Percentiles rank a stretch among this genome's conserved stretches.
phyloP scores from a whole-genome alignment of 2,329 filamentous ascomycete species.

The Nigrospora oryzae region DNA sequence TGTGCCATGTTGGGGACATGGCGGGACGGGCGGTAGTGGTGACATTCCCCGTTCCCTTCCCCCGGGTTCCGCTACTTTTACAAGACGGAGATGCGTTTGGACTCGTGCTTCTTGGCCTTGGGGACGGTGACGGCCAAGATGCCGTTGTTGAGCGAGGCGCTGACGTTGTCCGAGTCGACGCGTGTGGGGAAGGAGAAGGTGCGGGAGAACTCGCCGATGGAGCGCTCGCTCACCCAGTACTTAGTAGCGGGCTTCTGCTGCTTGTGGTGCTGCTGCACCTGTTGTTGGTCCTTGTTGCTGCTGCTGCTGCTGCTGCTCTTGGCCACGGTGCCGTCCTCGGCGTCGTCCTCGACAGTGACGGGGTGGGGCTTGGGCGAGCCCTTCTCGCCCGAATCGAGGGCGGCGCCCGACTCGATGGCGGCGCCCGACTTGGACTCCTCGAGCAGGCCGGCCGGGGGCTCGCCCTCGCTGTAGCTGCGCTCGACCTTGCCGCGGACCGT shows the following conservation, averaged over 20 bases:
- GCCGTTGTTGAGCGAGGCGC: conserved; percentile 56
- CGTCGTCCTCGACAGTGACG: conserved; percentile 60
- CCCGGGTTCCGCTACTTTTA: conserved; percentile 19
- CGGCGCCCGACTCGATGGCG: no score
- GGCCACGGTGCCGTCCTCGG: conserved; percentile 14
- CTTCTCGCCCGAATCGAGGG: conserved; percentile 29
- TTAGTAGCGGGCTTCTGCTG: conserved; percentile 26
- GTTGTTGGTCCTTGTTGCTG: conserved; percentile 15
- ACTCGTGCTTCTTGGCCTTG: conserved; percentile 53
- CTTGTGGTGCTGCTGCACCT: conserved; percentile 9
- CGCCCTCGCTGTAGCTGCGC: conserved; percentile 49
- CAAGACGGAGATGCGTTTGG: conserved; percentile 45
- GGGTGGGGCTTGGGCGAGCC: conserved; percentile 33
- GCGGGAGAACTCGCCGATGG: conserved; percentile 58
- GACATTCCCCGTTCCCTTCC: no score
- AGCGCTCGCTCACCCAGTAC: conserved; percentile 66
- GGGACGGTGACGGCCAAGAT: conserved; percentile 57
- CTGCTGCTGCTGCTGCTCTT: conserved; percentile 10
- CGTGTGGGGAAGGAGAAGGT: conserved; percentile 59
- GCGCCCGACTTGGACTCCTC: no score
- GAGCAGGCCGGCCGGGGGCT: conserved; percentile 38
- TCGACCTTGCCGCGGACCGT: conserved; percentile 63
- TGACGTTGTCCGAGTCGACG: conserved; percentile 54
- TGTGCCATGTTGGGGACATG: no score
- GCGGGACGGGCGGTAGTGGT: no score